phyloP scores from a whole-genome alignment of 2,329 filamentous ascomycete genomes.

The Curvularia spicifera region DNA sequence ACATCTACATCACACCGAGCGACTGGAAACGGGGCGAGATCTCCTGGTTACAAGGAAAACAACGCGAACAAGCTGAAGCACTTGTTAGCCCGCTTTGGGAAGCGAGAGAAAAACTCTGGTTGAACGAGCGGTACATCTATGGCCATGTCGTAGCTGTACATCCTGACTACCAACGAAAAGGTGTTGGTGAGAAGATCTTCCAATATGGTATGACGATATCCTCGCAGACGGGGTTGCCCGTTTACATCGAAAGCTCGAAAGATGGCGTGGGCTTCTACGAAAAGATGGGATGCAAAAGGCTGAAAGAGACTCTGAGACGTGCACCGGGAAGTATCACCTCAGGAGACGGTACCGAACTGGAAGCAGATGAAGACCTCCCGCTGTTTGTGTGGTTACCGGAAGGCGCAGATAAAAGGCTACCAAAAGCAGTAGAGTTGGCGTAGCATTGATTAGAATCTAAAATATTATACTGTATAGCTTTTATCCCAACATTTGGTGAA shows the following conservation, averaged over 20 bases:
- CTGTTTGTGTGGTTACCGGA: constrained; percentile 29
- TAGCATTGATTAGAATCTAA: background rate
- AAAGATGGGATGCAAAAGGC: constrained; percentile 54
- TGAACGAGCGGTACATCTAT: constrained; percentile 31
- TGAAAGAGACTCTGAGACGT: constrained; percentile 53
- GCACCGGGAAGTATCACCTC: constrained; percentile 40
- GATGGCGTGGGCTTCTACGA: constrained; percentile 54
- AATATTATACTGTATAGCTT: constrained; percentile 12
- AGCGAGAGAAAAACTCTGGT: constrained; percentile 31
- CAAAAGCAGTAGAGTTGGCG: constrained; percentile 24
- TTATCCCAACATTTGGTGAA: constrained; percentile 56
- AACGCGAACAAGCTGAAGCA: constrained; percentile 54
- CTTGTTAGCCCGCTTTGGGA: constrained; percentile 51
- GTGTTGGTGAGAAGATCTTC: constrained; percentile 53
- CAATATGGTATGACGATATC: constrained; percentile 49
- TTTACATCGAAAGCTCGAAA: constrained; percentile 58
- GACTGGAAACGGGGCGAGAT: constrained; percentile 56
- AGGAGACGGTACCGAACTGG: constrained; percentile 16
- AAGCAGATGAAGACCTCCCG: constrained; percentile 19
- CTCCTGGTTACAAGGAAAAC: constrained; percentile 55
- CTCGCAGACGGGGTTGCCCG: constrained; percentile 49
- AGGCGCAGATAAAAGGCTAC: constrained; percentile 16
- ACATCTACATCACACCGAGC: constrained; percentile 53
- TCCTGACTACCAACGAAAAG: constrained; percentile 52
- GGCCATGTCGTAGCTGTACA: constrained; percentile 56